phyloP scores from a whole-genome alignment of 306 rosid genomes.

The Styphnolobium japonicum region DNA sequence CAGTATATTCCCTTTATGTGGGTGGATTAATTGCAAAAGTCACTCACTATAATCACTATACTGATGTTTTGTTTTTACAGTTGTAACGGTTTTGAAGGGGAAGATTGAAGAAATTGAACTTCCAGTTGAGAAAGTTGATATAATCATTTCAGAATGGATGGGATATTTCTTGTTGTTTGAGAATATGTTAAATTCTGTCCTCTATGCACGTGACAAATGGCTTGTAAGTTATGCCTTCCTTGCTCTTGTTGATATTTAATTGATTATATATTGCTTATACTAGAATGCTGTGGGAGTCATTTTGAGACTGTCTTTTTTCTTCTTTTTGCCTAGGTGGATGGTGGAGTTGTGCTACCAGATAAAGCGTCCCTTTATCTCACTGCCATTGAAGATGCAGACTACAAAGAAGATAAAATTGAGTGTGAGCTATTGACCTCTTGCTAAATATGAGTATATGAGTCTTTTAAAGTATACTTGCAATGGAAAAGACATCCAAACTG shows the following conservation, averaged over 20 bases:
- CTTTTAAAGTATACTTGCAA: neutral
- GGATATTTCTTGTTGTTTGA: constrained; percentile 96
- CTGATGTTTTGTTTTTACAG: constrained; percentile 39
- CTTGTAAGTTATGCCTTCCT: constrained; percentile 56
- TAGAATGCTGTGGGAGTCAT: neutral
- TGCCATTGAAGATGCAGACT: constrained; percentile 96
- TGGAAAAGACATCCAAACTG: neutral
- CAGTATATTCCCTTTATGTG: neutral
- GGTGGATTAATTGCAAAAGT: neutral
- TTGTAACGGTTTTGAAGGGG: constrained; percentile 90
- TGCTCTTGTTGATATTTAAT: neutral
- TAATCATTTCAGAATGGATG: constrained; percentile 98
- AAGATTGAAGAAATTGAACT: constrained; percentile 95
- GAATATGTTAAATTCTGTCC: constrained; percentile 92
- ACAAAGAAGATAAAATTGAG: constrained; percentile 98
- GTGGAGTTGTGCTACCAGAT: constrained; percentile 86
- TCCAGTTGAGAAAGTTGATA: constrained; percentile 89
- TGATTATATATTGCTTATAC: neutral
- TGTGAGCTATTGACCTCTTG: constrained; percentile 55
- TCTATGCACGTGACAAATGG: constrained; percentile 99
- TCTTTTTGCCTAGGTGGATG: constrained; percentile 54
- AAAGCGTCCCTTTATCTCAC: constrained; percentile 79
- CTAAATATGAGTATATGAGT: constrained; percentile 9
- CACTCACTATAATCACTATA: constrained; percentile 21
- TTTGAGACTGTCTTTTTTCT: neutral